phyloP scores from a whole-genome alignment of 345 rosid genomes.

The Crucihimalaya himalaica region DNA sequence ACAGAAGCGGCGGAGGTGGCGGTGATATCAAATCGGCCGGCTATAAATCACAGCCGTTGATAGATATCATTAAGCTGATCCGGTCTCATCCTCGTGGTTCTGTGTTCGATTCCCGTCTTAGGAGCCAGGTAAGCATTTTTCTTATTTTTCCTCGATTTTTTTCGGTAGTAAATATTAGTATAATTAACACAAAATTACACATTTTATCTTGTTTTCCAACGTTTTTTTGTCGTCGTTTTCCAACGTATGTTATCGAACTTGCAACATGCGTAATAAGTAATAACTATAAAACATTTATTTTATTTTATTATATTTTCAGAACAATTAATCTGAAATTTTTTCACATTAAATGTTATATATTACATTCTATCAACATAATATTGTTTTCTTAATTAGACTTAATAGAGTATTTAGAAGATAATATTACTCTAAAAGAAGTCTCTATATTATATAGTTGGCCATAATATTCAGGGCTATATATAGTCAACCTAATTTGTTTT shows the following conservation, averaged over 20 bases:
- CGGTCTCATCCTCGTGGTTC: slow-evolving; percentile 55
- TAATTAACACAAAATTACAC: background rate
- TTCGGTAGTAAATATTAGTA: background rate
- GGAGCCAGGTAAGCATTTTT: slow-evolving; percentile 49
- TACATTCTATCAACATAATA: background rate
- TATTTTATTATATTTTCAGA: background rate
- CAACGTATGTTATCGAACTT: slow-evolving; percentile 4
- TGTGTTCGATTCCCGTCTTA: slow-evolving; percentile 52
- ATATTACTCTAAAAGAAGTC: slow-evolving; percentile 4
- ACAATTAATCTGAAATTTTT: background rate
- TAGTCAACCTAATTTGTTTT: slow-evolving; percentile 2
- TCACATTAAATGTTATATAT: background rate
- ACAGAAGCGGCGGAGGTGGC: slow-evolving; percentile 40
- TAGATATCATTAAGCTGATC: slow-evolving; percentile 45
- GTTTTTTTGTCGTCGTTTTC: slow-evolving; percentile 12
- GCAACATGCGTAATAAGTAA: background rate
- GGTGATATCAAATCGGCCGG: slow-evolving; percentile 31
- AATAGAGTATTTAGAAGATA: background rate
- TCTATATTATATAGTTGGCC: background rate
- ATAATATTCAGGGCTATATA: slow-evolving; percentile 23
- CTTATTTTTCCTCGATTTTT: slow-evolving; percentile 17
- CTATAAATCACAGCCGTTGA: slow-evolving; percentile 58
- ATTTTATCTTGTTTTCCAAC: slow-evolving; percentile 16
- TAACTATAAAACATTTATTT: background rate
- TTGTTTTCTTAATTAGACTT: slow-evolving; percentile 4